Conservation (phyloP, 129 eudicot species). For the Centaurea solstitialis region DNA sequence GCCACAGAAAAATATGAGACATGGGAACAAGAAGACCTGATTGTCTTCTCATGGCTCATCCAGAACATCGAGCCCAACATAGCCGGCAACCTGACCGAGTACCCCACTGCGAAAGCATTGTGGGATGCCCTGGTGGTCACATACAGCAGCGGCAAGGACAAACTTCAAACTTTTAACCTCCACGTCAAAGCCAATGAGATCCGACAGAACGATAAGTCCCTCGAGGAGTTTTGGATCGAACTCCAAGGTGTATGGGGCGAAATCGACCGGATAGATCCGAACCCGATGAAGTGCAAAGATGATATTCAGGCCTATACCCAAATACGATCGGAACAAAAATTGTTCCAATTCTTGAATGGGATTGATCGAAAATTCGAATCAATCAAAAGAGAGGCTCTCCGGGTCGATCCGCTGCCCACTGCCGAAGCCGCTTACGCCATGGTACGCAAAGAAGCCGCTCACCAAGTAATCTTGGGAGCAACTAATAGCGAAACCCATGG, state of each 20-base stretch:
- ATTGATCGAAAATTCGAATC: too few species aligned
- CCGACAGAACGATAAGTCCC: background rate
- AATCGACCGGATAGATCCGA: background rate
- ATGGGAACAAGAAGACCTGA: conserved; percentile 10
- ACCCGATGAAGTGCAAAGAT: too few species aligned
- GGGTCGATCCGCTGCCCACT: background rate
- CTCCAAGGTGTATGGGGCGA: background rate
- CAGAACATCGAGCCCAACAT: background rate
- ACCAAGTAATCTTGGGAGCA: too few species aligned
- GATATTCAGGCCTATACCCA: too few species aligned
- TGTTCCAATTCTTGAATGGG: too few species aligned
- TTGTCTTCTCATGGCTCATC: background rate
- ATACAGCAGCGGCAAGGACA: background rate
- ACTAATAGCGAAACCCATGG: background rate
- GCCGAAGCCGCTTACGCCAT: background rate
- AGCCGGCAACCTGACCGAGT: background rate
- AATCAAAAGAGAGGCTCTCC: background rate
- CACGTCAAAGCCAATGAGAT: background rate
- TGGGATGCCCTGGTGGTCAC: conserved; percentile 1
- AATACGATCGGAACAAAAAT: too few species aligned
- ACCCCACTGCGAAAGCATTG: background rate
- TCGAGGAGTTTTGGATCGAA: conserved; percentile 4
- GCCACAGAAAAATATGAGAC: too few species aligned
- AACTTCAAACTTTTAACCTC: background rate
- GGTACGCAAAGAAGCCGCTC: too few species aligned